These are phyloP conservation scores for Coleophoma eucalyptorum DNA, from an alignment of 2,329 filamentous ascomycete species.

Conservation along the genomic window DNA sequence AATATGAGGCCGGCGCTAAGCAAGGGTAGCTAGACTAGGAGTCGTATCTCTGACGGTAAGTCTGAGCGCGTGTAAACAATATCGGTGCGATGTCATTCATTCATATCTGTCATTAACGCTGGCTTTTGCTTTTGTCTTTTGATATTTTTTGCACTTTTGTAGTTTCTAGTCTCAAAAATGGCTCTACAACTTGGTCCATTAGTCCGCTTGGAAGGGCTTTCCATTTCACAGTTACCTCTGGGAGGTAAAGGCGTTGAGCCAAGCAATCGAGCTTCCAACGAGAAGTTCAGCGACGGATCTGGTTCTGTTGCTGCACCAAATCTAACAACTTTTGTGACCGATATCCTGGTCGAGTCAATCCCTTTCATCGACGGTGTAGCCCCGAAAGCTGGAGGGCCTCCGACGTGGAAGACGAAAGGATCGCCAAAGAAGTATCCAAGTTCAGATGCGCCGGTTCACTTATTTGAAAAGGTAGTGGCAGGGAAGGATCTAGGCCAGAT, in stretches of 20 bases:
- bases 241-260: conserved; percentile 19
- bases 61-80: no score
- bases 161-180: neutral
- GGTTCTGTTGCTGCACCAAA: conserved; percentile 8
- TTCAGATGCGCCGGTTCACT: conserved; percentile 46
- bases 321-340: conserved; percentile 46
- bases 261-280: conserved; percentile 7
- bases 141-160: no score
- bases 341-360: conserved; percentile 53
- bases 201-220: conserved; percentile 51
- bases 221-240: conserved; percentile 42
- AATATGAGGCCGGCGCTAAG: no score
- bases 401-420: conserved; percentile 48
- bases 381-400: conserved; percentile 28
- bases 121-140: no score
- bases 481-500: conserved; percentile 37
- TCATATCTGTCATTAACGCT: no score
- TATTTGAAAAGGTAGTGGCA: conserved; percentile 47
- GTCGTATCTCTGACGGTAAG: no score
- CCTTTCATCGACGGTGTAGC: conserved; percentile 54
- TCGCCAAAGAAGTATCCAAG: conserved; percentile 41
- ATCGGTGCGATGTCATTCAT: no score
- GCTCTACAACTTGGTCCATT: conserved; percentile 36
- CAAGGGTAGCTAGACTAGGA: no score
- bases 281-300: conserved; percentile 9